Conservation (phyloP, 1,139 yeast species). For the Geotrichum reessii region DNA sequence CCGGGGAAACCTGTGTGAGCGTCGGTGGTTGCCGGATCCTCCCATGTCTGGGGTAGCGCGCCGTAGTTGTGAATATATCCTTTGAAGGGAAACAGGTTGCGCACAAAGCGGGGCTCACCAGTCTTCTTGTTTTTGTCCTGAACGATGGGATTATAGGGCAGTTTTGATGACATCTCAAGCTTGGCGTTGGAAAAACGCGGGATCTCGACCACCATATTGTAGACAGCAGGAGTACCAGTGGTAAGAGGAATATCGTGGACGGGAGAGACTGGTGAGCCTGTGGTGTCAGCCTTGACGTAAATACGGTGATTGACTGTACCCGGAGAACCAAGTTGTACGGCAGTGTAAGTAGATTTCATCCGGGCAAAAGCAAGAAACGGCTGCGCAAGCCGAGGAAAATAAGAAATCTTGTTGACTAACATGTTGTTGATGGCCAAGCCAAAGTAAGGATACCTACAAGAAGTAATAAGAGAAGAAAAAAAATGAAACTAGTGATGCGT, state of each 20-base stretch:
- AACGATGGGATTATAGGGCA: slow-evolving; percentile 72
- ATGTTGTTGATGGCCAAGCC: not conserved
- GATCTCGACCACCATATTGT: slow-evolving; percentile 88
- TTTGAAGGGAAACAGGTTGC: slow-evolving; percentile 92
- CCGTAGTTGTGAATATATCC: slow-evolving; percentile 97
- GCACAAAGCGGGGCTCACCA: slow-evolving; percentile 75
- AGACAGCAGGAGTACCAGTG: slow-evolving; percentile 44
- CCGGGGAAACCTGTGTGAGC: slow-evolving; percentile 58
- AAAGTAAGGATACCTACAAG: not conserved
- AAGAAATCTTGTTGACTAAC: not conserved
- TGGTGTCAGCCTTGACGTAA: slow-evolving; percentile 40
- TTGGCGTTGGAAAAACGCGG: slow-evolving; percentile 96
- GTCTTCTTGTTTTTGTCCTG: slow-evolving; percentile 76
- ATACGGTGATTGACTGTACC: slow-evolving; percentile 78
- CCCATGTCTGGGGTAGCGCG: slow-evolving; percentile 99
- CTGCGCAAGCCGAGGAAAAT: not conserved
- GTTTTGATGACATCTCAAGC: slow-evolving; percentile 46
- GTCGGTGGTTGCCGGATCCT: slow-evolving; percentile 50
- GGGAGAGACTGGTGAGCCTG: slow-evolving; percentile 45
- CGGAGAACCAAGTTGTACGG: slow-evolving; percentile 74
- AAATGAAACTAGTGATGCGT: not conserved
- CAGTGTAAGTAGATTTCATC: slow-evolving; percentile 12
- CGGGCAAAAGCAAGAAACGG: not conserved
- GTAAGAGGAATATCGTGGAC: slow-evolving; percentile 89
- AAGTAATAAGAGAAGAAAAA: not conserved